Evolutionary conservation across 257 asterid species (phyloP).

Genomic region (Solanum arcanum): DNA sequence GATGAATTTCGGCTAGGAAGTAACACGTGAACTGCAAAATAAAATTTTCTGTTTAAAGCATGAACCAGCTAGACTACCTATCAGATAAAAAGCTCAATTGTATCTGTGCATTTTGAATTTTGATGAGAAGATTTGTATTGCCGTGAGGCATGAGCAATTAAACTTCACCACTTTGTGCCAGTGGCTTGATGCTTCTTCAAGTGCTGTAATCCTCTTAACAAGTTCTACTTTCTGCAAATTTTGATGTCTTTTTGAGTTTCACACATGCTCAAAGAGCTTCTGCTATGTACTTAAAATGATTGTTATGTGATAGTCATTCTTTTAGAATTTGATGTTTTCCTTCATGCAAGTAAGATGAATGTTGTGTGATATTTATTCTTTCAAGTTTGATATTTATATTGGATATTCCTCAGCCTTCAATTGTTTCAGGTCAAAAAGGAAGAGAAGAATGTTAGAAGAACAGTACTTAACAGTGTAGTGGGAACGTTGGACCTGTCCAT

Average conservation of each 20-base stretch:
- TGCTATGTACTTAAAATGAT: background rate
- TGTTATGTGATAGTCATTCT: background rate
- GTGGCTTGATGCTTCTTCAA: background rate
- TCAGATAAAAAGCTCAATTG: background rate
- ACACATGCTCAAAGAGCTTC: background rate
- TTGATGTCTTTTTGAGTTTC: background rate
- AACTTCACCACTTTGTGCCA: background rate
- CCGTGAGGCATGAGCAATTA: background rate
- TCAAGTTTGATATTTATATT: background rate
- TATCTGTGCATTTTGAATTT: background rate
- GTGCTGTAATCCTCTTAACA: background rate
- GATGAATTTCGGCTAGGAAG: background rate
- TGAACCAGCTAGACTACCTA: background rate
- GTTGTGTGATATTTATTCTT: background rate
- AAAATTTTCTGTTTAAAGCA: background rate
- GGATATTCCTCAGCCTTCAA: background rate
- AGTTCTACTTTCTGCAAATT: background rate
- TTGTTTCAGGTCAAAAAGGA: conserved; percentile 67
- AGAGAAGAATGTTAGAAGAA: conserved; percentile 72
- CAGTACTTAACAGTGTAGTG: conserved; percentile 76
- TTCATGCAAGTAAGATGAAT: background rate
- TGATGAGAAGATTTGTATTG: background rate
- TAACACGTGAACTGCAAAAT: background rate
- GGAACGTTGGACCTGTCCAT: conserved; percentile 85
- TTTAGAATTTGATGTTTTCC: background rate